A percentile compares a stretch with the other conserved stretches of the same genome.
These are phyloP conservation scores for Coemansia sp. DNA, from an alignment of 192 early-diverging fungal species.

Conservation along the genomic window DNA sequence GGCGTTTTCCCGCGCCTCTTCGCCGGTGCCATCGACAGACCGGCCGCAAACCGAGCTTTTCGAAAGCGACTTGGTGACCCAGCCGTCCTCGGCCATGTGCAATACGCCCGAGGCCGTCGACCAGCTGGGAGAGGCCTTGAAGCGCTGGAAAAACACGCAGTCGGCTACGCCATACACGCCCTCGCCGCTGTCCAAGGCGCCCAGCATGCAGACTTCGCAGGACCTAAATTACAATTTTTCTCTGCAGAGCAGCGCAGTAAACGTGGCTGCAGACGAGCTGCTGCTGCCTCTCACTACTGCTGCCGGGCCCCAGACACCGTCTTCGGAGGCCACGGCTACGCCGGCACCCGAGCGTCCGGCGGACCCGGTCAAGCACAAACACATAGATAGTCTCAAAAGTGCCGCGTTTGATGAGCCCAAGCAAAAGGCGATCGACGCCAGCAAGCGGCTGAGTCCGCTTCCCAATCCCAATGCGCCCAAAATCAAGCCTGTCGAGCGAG, in stretches of 20 bases:
- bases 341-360: not conserved
- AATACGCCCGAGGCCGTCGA: conserved; percentile 32
- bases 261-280: conserved; percentile 22
- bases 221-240: conserved; percentile 14
- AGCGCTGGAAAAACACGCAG: conserved; percentile 12
- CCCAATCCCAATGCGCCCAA: conserved; percentile 50
- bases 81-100: conserved; percentile 30
- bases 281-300: conserved; percentile 32
- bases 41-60: conserved; percentile 10
- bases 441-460: conserved; percentile 35
- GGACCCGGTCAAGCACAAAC: conserved; percentile 6
- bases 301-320: conserved; percentile 3
- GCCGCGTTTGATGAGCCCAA: conserved; percentile 10
- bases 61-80: not conserved
- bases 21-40: conserved; percentile 4
- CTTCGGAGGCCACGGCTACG: conserved; percentile 1
- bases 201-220: conserved; percentile 6
- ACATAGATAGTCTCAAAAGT: not conserved
- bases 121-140: conserved; percentile 44
- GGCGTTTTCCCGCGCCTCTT: conserved; percentile 37
- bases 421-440: conserved; percentile 19
- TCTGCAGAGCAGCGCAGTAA: conserved; percentile 18
- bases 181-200: conserved; percentile 26
- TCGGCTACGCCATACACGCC: conserved; percentile 12
- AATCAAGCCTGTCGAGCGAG: conserved; percentile 22